phyloP scores from a whole-genome alignment of 2,329 filamentous ascomycete genomes.

The Fusarium oligoseptatum region DNA sequence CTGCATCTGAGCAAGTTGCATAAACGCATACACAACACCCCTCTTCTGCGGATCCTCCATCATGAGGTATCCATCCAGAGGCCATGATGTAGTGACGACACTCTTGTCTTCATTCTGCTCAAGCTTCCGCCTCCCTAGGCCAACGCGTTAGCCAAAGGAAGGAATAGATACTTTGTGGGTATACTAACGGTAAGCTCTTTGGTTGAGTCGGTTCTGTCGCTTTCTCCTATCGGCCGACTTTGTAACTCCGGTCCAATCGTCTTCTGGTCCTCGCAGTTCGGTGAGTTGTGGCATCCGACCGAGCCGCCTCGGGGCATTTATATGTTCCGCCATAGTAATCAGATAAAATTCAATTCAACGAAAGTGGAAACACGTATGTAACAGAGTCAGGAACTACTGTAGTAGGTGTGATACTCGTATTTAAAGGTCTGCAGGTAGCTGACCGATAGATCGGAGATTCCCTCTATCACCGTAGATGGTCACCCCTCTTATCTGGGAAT shows the following conservation, averaged over 20 bases:
- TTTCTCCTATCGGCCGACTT: slow-evolving; percentile 38
- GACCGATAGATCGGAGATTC: background rate
- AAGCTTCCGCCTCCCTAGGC: slow-evolving; percentile 32
- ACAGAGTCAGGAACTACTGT: background rate
- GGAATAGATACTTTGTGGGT: background rate
- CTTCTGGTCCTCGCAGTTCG: slow-evolving; percentile 31
- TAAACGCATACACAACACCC: slow-evolving; percentile 34
- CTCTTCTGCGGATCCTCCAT: slow-evolving; percentile 10
- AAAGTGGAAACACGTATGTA: background rate
- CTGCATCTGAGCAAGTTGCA: slow-evolving; percentile 37
- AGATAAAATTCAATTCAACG: background rate
- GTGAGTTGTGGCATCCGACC: slow-evolving; percentile 26
- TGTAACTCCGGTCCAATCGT: slow-evolving; percentile 45
- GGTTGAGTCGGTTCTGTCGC: slow-evolving; percentile 44
- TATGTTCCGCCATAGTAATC: slow-evolving; percentile 17
- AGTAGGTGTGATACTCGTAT: background rate
- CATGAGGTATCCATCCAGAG: slow-evolving; percentile 14
- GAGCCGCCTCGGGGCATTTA: slow-evolving; percentile 13
- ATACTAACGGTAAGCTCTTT: slow-evolving; percentile 41
- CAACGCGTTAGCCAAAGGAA: slow-evolving; percentile 5
- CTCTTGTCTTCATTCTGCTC: slow-evolving; percentile 16
- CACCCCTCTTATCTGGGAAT: background rate
- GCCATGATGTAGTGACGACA: background rate
- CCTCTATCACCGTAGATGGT: background rate
- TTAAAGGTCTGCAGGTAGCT: slow-evolving; percentile 1